These are phyloP conservation scores for Marasmius sp. DNA, from an alignment of 1,284 basidiomycete species.

Conservation along the genomic window DNA sequence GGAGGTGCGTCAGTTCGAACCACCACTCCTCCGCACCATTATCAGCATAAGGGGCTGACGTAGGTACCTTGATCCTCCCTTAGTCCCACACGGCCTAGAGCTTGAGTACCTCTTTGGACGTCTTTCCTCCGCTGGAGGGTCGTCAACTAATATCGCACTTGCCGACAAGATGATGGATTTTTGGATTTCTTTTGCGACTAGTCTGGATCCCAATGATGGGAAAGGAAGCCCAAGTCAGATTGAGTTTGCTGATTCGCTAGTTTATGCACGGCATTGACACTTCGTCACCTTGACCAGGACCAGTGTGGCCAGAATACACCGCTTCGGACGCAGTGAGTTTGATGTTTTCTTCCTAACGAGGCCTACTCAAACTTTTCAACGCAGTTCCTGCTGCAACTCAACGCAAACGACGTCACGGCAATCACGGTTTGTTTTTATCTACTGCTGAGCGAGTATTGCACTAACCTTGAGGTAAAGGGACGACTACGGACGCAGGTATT, in stretches of 20 bases:
- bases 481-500: background rate
- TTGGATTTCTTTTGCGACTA: conserved; percentile 8
- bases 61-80: background rate
- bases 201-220: conserved; percentile 7
- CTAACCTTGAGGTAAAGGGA: background rate
- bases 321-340: background rate
- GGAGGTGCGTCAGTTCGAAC: background rate
- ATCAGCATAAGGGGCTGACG: background rate
- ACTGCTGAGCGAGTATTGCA: background rate
- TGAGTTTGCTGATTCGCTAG: background rate
- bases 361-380: background rate
- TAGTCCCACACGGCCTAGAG: conserved; percentile 1
- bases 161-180: conserved; percentile 3
- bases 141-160: background rate
- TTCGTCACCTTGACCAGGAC: background rate
- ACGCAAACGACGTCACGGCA: background rate
- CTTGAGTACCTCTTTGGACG: background rate
- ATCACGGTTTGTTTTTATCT: background rate
- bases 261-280: background rate
- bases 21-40: background rate
- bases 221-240: background rate
- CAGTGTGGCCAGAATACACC: background rate
- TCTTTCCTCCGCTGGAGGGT: background rate
- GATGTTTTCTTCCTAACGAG: background rate
- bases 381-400: background rate